Evolutionary conservation across 2,329 filamentous ascomycete genomes (phyloP).

Genomic region (Raffaelea arxii): DNA sequence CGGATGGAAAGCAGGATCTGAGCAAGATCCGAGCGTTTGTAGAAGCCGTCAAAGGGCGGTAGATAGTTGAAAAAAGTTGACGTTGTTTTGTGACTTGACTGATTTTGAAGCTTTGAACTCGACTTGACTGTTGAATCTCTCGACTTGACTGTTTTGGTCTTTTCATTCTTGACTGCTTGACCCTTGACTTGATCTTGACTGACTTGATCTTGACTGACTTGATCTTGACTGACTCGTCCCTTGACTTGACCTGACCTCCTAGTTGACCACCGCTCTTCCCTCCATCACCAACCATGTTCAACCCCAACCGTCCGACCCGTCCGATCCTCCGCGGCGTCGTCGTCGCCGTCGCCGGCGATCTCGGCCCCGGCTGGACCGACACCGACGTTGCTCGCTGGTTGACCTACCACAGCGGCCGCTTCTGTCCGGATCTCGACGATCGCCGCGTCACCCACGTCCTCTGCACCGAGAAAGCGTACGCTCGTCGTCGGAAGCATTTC

Average conservation of each 20-base stretch:
- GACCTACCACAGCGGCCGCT: constrained; percentile 48
- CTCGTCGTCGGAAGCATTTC: constrained; percentile 1
- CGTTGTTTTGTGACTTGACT: too few species aligned
- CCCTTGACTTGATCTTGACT: too few species aligned
- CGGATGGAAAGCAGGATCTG: constrained; percentile 68
- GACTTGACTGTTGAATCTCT: too few species aligned
- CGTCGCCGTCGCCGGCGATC: constrained; percentile 48
- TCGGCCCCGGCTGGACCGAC: constrained; percentile 35
- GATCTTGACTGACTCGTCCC: too few species aligned
- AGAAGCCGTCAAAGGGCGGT: constrained; percentile 57
- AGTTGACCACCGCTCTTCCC: too few species aligned
- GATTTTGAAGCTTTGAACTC: too few species aligned
- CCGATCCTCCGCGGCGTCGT: constrained; percentile 15
- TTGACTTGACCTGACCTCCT: too few species aligned
- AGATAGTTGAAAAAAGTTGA: too few species aligned
- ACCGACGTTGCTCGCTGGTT: constrained; percentile 60
- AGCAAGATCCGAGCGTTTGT: constrained; percentile 77
- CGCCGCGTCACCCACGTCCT: constrained; percentile 63
- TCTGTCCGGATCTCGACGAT: constrained; percentile 37
- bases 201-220: too few species aligned
- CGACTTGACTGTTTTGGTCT: too few species aligned
- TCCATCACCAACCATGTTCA: neutral
- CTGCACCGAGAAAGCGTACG: constrained; percentile 50
- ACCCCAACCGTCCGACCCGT: neutral
- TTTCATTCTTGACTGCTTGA: too few species aligned